These are phyloP conservation scores for Solanum hybrid DNA, from an alignment of 305 asterid genomes.

Conservation along the genomic window DNA sequence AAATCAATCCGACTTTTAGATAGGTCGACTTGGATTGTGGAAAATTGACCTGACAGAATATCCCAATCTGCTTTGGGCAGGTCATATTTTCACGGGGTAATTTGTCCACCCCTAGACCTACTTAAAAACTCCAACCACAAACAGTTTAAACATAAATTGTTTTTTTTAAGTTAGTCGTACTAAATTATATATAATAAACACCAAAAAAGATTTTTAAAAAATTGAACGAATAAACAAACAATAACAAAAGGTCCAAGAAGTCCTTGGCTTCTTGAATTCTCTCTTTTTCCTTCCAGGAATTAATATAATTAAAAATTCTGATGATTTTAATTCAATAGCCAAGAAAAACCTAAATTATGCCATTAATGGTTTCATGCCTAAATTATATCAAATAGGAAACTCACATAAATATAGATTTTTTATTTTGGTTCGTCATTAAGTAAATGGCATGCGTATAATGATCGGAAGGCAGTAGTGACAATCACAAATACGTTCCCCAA, in stretches of 20 bases:
- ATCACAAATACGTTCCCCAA: not conserved
- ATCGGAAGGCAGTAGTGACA: not conserved
- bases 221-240: not conserved
- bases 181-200: not conserved
- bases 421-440: not conserved
- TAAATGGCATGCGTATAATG: not conserved
- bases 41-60: not conserved
- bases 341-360: not conserved
- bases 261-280: not conserved
- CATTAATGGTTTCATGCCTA: not conserved
- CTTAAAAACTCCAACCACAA: not conserved
- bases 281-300: not conserved
- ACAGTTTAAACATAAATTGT: not conserved
- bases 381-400: not conserved
- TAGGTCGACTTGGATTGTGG: not conserved
- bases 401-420: not conserved
- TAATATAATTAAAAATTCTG: not conserved
- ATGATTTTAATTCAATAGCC: not conserved
- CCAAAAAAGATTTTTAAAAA: not conserved
- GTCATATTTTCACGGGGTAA: not conserved
- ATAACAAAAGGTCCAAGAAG: not conserved
- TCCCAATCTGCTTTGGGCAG: not conserved
- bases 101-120: not conserved
- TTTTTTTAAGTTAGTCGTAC: not conserved
- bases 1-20: not conserved